Evolutionary conservation across 2,329 filamentous ascomycete genomes (phyloP), one percentile per base, ranked within the genome.

Genomic region (Penicillium griseofulvum): DNA sequence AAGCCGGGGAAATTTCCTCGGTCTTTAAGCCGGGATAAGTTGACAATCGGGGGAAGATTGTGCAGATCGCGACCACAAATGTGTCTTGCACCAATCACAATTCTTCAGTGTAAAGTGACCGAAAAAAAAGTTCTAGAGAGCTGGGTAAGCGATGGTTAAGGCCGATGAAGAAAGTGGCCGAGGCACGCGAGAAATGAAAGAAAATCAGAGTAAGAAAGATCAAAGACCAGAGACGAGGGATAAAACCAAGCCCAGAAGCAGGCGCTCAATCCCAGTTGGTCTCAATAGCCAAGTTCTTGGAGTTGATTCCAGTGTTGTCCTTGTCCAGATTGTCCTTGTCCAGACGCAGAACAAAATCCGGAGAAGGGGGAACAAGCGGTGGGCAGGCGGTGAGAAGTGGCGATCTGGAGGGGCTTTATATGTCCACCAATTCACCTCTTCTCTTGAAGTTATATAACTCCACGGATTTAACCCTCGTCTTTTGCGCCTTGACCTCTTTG

Each of bases 291-390:
- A 22, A 22, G 22, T 22, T 4, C 11, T 29, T 8, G 9, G 10
- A 31, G 9, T 34, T 16, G 31, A 14, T 34, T 31, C 10, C 29
- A 31, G 10, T 28, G 26, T 5, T 28, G 26, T 28, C 28, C 9
- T 11, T 29, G 28, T 11, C 39, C 11, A n/a, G 31, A 12, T 44
- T 44, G 4, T 9, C 12, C 5, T 31, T 22, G 22, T 22, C 22
- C 28, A 29, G 47, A 50, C 43, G 43, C 29, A 38, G 46, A 50
- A 34, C 38, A 28, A 42, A 31, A 17, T 16, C 31, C 19, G 49
- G 56, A 56, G 55, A 55, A 45, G 47, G 41, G 49, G 49, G 37
- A 60, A 64, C 45, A 60, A 57, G 58, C 57, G 57, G 63, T 61
- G 63, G 58, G 53, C 28, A 52, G 49, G 57, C 57, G 52, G 49